Base-by-base conservation (phyloP, 2,329 filamentous ascomycete species). In the Endothia cerciana region DNA sequence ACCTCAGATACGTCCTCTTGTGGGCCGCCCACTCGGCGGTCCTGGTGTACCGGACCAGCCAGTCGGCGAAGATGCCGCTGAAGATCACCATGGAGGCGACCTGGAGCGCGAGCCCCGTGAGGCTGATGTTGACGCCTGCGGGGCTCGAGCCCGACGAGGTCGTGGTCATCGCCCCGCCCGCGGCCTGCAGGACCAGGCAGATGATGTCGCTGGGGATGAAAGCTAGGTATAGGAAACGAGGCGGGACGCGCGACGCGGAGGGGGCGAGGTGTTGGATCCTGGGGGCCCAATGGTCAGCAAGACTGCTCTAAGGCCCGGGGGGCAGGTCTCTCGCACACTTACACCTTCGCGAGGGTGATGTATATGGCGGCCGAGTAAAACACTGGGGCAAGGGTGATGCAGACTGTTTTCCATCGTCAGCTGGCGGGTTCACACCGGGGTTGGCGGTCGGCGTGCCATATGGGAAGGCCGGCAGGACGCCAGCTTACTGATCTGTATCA, bases 281-380 rank as follows among this genome's bases (percentile, higher is more conserved):
- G 28, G 38, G 33, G n/a, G n/a, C n/a, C 11, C 22, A 38, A 19
- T 11, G 33, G 22, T 11, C n/a, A 10, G 33, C 15, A 30, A 15
- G 30, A 71, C 2, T 19, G 19, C 33, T 17, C 8, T n/a, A 13
- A 30, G 7, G 10, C 2, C 17, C 36, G 15, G 15, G 25, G 41
- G 62, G 41, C 17, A 28, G 22, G 36, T 15, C 22, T 5, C 15
- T 28, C 33, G 33, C 4, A 51, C 74, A 51, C 74, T 65, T 65
- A 76, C 74, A 78, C 73, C 60, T 74, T 72, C 33, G 77, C 77
- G 36, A 89, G 81, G 33, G 86, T 89, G 64, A 91, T 83, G 74
- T 91, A 91, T 72, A 91, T 87, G 65, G 86, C 86, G 0, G 88
- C 88, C 30, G 85, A 81, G 71, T 85, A 81, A 73, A 85, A 87